Base-by-base conservation (phyloP, 805 yeast genomes). In the Blastobotrys robertii region DNA sequence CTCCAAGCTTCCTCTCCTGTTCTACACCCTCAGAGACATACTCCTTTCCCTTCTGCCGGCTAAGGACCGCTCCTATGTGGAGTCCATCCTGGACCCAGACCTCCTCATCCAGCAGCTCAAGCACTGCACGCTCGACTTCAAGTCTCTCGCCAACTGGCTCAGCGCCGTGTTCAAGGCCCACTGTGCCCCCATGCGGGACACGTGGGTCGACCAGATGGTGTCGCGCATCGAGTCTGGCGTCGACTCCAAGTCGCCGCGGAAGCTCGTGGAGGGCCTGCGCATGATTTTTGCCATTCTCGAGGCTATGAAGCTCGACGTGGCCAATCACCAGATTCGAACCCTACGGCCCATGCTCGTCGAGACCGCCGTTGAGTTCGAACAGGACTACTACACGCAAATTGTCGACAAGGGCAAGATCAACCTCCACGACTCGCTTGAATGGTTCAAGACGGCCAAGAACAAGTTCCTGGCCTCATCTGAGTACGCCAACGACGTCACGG, bases 181-280 rank as follows among this genome's bases (percentile, higher is more conserved):
- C 59, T 87, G 96, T 64, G 95, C 96, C 5, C 97, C 97, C 48
- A 86, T 86, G 94, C 74, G 97, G 58, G 95, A 85, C 62, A 65
- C 76, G 34, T 81, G 92, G 87, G 94, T 88, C 31, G 84, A 77
- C 52, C 84, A 81, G 53, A 84, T 88, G 92, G 75, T 76, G 38
- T 53, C 59, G 9, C 73, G 73, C 52, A 77, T 84, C 54, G 69
- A 55, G 37, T 57, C 52, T 5, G 69, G 69, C 11, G 68, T 68
- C 46, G 50, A 55, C n/a, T 68, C 68, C 30, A 62, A 65, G 44
- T 67, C 76, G n/a, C 60, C 72, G 3, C 48, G 64, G 4, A 44
- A 47, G 8, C 66, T 87, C 34, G 82, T 84, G 28, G 84, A 78
- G 30, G 96, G 94, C 1, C 65, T 90, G 42, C 72, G 87, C 44